These are phyloP conservation scores for Ogataea nonfermentans DNA, from an alignment of 805 yeast species.

Conservation along the genomic window DNA sequence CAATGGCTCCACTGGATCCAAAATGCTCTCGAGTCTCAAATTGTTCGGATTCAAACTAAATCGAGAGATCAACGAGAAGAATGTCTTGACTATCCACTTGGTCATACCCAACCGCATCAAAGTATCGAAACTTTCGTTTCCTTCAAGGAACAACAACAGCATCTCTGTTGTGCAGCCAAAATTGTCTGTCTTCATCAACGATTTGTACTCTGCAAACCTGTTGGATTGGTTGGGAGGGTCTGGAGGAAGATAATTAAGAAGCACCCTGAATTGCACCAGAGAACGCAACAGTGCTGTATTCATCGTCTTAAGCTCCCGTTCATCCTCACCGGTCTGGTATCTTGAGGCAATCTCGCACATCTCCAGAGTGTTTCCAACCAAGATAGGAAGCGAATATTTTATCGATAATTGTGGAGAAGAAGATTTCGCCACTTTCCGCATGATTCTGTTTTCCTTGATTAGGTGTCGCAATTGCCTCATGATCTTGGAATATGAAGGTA, in stretches of 20 bases:
- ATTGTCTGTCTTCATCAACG: slow-evolving; percentile 30
- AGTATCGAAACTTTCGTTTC: slow-evolving; percentile 42
- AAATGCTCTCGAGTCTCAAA: slow-evolving; percentile 23
- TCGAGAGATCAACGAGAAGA: slow-evolving; percentile 25
- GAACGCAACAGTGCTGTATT: slow-evolving; percentile 37
- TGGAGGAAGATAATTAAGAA: slow-evolving; percentile 25
- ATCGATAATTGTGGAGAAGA: slow-evolving; percentile 9
- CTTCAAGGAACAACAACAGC: slow-evolving; percentile 41
- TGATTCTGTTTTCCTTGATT: slow-evolving; percentile 16
- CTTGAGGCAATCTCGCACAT: slow-evolving; percentile 61
- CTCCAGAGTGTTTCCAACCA: slow-evolving; percentile 49
- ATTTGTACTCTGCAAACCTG: slow-evolving; percentile 20
- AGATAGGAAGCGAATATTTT: slow-evolving; percentile 22
- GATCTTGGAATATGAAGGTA: slow-evolving; percentile 16
- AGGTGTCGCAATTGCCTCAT: slow-evolving; percentile 25
- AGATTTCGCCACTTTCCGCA: slow-evolving; percentile 16
- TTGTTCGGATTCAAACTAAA: slow-evolving; percentile 15
- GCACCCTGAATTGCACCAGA: slow-evolving; percentile 41
- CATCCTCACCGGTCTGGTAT: slow-evolving; percentile 30
- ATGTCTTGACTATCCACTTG: slow-evolving; percentile 22
- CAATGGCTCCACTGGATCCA: slow-evolving; percentile 8
- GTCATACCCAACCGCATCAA: slow-evolving; percentile 27
- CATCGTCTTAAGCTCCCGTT: slow-evolving; percentile 16
- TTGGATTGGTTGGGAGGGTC: slow-evolving; percentile 13
- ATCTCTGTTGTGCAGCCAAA: slow-evolving; percentile 41